Conservation (phyloP, 202 grass and related monocot species). For the Zoysia matrella region DNA sequence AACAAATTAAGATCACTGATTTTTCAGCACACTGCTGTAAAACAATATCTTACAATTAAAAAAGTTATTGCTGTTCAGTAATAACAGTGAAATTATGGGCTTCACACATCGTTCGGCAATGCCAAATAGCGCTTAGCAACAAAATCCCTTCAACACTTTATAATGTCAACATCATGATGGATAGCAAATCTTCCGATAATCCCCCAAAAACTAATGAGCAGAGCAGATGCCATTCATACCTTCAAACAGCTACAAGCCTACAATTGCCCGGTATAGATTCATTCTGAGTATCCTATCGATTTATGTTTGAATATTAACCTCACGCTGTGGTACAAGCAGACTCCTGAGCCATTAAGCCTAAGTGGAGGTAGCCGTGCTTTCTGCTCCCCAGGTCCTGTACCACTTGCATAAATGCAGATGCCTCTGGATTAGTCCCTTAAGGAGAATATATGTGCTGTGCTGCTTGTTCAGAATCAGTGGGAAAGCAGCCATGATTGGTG, state of each 20-base stretch:
- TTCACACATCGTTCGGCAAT: no score
- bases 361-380: constrained; percentile 32
- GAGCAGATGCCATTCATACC: constrained; percentile 11
- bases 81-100: neutral
- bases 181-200: constrained; percentile 40
- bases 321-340: constrained; percentile 37
- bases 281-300: constrained; percentile 26
- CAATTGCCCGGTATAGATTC: constrained; percentile 17
- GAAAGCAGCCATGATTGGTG: constrained; percentile 46
- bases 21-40: neutral
- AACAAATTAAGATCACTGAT: neutral
- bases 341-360: constrained; percentile 12
- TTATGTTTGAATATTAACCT: constrained; percentile 30
- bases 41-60: neutral
- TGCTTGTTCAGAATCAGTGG: constrained; percentile 43
- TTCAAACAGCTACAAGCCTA: constrained; percentile 23
- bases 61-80: neutral
- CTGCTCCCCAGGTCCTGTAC: constrained; percentile 33
- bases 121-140: neutral
- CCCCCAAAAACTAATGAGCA: neutral
- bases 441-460: constrained; percentile 49
- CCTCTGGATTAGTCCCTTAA: constrained; percentile 39
- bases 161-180: constrained; percentile 15
- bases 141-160: neutral
- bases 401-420: constrained; percentile 49